phyloP scores from a whole-genome alignment of 1,139 yeast genomes.

The Geotrichum phurueaensis region DNA sequence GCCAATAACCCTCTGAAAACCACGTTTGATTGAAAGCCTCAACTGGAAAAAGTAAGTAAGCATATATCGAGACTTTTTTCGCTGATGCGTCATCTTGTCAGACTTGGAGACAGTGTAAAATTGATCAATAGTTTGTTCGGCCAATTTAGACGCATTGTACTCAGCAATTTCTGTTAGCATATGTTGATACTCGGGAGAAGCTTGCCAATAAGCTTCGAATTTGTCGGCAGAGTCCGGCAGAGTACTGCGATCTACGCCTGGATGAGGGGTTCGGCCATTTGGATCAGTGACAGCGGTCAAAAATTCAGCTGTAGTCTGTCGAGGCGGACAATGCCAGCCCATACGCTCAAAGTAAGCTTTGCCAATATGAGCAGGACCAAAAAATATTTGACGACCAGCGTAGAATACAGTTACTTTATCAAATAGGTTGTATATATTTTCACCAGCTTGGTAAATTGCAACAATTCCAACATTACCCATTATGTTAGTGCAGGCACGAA shows the following conservation, averaged over 20 bases:
- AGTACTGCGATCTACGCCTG: conserved; percentile 36
- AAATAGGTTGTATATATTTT: conserved; percentile 52
- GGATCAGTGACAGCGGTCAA: conserved; percentile 59
- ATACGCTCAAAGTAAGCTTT: conserved; percentile 47
- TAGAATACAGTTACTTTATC: conserved; percentile 58
- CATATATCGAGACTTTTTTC: conserved; percentile 34
- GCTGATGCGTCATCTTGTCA: conserved; percentile 33
- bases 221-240: conserved; percentile 53
- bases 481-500: conserved; percentile 52
- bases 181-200: conserved; percentile 43
- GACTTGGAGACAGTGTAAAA: conserved; percentile 12
- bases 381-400: conserved; percentile 51
- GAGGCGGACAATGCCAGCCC: conserved; percentile 54
- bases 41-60: conserved; percentile 36
- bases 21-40: conserved; percentile 38
- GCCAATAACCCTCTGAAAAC: conserved; percentile 50
- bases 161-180: conserved; percentile 38
- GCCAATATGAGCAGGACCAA: conserved; percentile 49
- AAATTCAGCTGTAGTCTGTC: conserved; percentile 55
- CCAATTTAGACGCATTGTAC: conserved; percentile 38
- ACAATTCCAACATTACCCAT: conserved; percentile 51
- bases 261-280: conserved; percentile 42
- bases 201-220: conserved; percentile 49
- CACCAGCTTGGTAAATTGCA: conserved; percentile 56
- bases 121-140: conserved; percentile 30